Evolutionary conservation across 2,329 filamentous ascomycete species (phyloP).

Genomic region (Grosmannia serpens): DNA sequence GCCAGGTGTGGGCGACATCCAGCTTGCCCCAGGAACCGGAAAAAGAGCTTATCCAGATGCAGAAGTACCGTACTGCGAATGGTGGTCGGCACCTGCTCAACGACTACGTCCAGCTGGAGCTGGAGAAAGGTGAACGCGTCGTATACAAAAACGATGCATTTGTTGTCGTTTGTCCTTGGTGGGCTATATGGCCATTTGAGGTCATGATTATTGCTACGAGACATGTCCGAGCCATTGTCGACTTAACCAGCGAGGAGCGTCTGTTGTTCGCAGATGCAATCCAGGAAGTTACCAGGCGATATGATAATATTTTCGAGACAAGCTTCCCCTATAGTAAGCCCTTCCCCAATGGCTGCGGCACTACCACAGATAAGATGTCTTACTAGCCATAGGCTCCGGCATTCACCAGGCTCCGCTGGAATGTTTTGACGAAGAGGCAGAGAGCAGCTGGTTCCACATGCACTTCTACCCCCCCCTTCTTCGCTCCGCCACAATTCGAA

Average conservation of each 20-base stretch:
- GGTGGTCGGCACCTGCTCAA: constrained; percentile 64
- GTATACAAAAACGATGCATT: constrained; percentile 83
- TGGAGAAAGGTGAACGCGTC: constrained; percentile 69
- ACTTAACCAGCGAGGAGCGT: constrained; percentile 63
- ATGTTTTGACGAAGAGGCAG: constrained; percentile 70
- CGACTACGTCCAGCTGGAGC: constrained; percentile 79
- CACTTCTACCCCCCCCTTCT: constrained; percentile 95
- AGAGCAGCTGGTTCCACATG: constrained; percentile 85
- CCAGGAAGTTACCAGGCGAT: constrained; percentile 77
- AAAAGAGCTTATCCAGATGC: constrained; percentile 66
- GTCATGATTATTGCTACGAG: constrained; percentile 77
- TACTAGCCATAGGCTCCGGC: constrained; percentile 56
- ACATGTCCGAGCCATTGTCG: constrained; percentile 75
- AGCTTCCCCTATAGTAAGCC: constrained; percentile 82
- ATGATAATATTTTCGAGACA: constrained; percentile 95
- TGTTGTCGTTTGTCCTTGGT: constrained; percentile 88
- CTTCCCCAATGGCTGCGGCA: neutral
- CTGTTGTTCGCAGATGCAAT: constrained; percentile 69
- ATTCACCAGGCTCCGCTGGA: constrained; percentile 89
- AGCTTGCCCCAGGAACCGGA: constrained; percentile 80
- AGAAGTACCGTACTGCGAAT: constrained; percentile 65
- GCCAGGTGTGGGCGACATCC: constrained; percentile 92
- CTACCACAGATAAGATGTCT: neutral
- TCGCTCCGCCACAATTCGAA: constrained; percentile 83
- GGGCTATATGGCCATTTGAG: constrained; percentile 96